These are phyloP conservation scores for Smallanthus sonchifolius DNA, from an alignment of 129 eudicot species.

Conservation along the genomic window DNA sequence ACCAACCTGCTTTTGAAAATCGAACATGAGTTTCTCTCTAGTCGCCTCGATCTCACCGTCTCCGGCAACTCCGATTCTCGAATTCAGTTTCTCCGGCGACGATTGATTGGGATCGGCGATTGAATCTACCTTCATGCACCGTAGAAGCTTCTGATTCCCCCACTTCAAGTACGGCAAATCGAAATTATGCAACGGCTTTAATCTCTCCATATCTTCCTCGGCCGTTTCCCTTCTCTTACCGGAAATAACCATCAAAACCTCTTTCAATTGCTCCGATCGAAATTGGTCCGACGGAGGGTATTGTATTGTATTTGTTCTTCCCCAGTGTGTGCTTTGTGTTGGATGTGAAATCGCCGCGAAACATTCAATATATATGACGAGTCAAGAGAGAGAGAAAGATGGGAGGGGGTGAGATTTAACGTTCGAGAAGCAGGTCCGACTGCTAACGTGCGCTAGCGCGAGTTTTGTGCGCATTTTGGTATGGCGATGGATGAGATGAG, in stretches of 20 bases:
- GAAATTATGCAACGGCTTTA: slow-evolving; percentile 67
- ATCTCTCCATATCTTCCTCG: slow-evolving; percentile 44
- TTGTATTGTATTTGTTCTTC: not conserved
- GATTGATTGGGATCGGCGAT: slow-evolving; percentile 27
- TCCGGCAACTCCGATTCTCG: slow-evolving; percentile 39
- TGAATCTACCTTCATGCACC: slow-evolving; percentile 55
- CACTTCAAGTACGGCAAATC: slow-evolving; percentile 57
- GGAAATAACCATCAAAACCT: slow-evolving; percentile 25
- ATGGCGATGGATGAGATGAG: slow-evolving; percentile 10
- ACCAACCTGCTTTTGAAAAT: slow-evolving; percentile 54
- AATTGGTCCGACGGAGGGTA: not conserved
- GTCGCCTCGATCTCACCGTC: slow-evolving; percentile 50
- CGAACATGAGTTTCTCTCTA: slow-evolving; percentile 69
- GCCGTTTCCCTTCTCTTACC: slow-evolving; percentile 9
- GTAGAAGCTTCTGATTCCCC: slow-evolving; percentile 62
- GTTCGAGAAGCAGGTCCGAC: slow-evolving; percentile 29
- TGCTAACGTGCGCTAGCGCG: slow-evolving; percentile 27
- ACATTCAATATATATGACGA: not conserved
- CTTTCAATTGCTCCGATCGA: not conserved
- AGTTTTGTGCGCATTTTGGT: slow-evolving; percentile 13
- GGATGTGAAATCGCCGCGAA: slow-evolving; percentile 38
- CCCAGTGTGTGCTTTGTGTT: slow-evolving; percentile 19
- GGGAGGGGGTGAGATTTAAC: slow-evolving; percentile 29
- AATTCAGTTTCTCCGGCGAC: slow-evolving; percentile 21
- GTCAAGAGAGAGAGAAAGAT: not conserved